Evolutionary conservation across 352 stramenopile genomes (phyloP).

Genomic region (Nothophytophthora sp.): DNA sequence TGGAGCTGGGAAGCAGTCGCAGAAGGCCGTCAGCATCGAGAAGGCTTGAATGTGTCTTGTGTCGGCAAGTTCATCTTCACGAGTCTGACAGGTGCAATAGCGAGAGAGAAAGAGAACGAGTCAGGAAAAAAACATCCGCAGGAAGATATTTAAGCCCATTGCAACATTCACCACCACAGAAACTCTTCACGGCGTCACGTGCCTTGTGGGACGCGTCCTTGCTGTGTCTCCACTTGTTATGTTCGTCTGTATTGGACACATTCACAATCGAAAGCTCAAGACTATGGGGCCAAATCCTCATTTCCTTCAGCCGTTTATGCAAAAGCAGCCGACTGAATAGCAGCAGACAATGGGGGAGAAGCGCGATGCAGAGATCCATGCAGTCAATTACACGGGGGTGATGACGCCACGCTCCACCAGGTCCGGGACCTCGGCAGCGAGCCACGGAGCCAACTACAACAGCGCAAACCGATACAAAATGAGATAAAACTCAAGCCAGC

Average conservation of each 20-base stretch:
- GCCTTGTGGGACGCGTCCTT: too few species aligned
- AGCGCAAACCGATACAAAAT: constrained; percentile 8
- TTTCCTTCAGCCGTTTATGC: neutral
- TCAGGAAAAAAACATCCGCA: constrained; percentile 29
- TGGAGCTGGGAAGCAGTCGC: too few species aligned
- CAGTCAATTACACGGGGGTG: constrained; percentile 47
- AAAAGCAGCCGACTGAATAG: neutral
- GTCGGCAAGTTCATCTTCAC: too few species aligned
- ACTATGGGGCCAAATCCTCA: neutral
- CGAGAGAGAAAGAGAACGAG: neutral
- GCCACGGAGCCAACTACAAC: constrained; percentile 78
- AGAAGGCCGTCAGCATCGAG: too few species aligned
- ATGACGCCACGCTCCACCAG: constrained; percentile 82
- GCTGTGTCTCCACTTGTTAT: neutral
- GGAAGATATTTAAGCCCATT: constrained; percentile 42
- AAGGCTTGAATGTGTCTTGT: too few species aligned
- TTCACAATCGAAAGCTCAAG: too few species aligned
- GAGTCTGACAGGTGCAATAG: too few species aligned
- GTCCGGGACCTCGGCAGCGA: constrained; percentile 85
- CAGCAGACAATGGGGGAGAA: neutral
- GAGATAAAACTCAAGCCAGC: neutral
- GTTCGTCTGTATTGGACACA: too few species aligned
- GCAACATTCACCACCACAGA: too few species aligned
- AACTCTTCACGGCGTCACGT: too few species aligned
- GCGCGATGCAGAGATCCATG: neutral